Evolutionary conservation across 495 filamentous ascomycete species (phyloP), one percentile per base, ranked within the genome.

Genomic region (Penicillium maclennaniae): DNA sequence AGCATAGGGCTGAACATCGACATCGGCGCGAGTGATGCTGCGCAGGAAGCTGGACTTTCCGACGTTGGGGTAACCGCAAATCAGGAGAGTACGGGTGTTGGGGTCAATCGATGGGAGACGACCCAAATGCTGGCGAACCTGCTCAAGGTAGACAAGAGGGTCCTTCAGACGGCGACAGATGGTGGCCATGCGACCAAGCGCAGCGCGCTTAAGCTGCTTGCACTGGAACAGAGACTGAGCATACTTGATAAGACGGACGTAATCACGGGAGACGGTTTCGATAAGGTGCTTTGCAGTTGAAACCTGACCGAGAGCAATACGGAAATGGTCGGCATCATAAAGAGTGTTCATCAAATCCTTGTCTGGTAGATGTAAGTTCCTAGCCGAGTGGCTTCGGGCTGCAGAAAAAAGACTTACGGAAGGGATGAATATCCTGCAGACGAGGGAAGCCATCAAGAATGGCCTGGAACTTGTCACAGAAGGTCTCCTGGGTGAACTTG

Each of bases 401-500:
- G 37, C 15, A 45, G 76, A 55, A 75, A 75, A 69, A 63, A 77
- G 68, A 74, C 74, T 81, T 83, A 79, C 88, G 93, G 79, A 98
- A 98, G 39, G 93, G 93, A 68, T 98, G 93, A 68, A 97, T 92
- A 64, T 98, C 93, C 57, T 89, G 83, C 31, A 98, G 77, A n/a
- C 91, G 78, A 27, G 93, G 93, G 66, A 98, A 98, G 62, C 89
- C 91, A 69, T 92, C 87, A 53, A 97, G 82, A 63, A 96, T 96
- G 27, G 84, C 78, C 55, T 82, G 84, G 53, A 98, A 83, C 75
- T 97, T 96, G 61, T 98, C 93, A 48, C 84, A 83, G 71, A 97
- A 97, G 39, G 93, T 97, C 73, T 97, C 92, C 65, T 92, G 85
- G n/a, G 93, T 97, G 69, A 88, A 97, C 70, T 97, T 98, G 80